phyloP scores from a whole-genome alignment of 2,329 filamentous ascomycete genomes.

The Truncatella angustata region DNA sequence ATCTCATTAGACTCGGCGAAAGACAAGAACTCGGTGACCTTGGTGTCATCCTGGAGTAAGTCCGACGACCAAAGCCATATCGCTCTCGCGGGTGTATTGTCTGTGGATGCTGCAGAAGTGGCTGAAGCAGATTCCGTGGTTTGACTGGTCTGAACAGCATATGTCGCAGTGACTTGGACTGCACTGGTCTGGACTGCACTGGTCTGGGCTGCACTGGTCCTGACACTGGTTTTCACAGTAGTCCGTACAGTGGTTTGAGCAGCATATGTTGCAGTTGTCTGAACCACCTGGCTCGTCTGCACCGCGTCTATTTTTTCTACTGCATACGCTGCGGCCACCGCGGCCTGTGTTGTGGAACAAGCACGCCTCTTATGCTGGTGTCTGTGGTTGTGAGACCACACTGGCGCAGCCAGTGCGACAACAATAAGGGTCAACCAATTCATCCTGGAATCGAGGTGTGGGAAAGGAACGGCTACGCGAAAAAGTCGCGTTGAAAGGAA shows the following conservation, averaged over 20 bases:
- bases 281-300: not conserved
- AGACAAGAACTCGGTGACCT: conserved; percentile 5
- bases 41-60: conserved; percentile 5
- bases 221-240: too few species aligned
- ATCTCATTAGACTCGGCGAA: conserved; percentile 8
- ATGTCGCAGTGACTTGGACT: not conserved
- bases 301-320: not conserved
- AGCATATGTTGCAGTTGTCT: not conserved
- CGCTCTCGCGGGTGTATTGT: not conserved
- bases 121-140: not conserved
- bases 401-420: conserved; percentile 8
- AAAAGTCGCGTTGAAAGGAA: conserved; percentile 7
- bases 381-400: conserved; percentile 2
- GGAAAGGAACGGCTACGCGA: conserved; percentile 8
- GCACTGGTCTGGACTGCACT: not conserved
- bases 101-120: not conserved
- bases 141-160: not conserved
- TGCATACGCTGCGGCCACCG: not conserved
- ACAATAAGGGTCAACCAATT: not conserved
- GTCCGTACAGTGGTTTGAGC: not conserved
- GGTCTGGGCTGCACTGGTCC: not conserved
- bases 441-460: not conserved
- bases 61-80: conserved; percentile 9
- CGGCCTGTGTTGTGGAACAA: not conserved
- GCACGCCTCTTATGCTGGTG: not conserved